These are phyloP conservation scores for Populus euphratica DNA, from an alignment of 345 rosid genomes.

Conservation along the genomic window DNA sequence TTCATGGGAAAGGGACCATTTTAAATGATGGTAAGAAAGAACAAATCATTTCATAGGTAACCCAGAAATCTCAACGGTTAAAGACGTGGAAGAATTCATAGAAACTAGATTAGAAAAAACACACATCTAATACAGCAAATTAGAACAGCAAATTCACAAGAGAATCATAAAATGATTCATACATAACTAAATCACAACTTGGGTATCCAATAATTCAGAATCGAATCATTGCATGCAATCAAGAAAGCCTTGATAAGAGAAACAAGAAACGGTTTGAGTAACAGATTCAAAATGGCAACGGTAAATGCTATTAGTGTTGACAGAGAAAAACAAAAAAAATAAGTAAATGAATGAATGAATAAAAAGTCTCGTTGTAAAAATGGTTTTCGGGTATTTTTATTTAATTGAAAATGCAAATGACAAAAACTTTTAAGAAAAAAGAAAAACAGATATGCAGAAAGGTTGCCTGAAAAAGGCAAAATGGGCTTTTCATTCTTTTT, in stretches of 20 bases:
- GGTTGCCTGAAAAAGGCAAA: constrained; percentile 18
- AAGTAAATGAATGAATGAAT: background rate
- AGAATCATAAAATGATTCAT: background rate
- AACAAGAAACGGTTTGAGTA: background rate
- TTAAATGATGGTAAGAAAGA: background rate
- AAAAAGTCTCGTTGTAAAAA: background rate
- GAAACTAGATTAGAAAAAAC: background rate
- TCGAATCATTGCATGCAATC: constrained; percentile 25
- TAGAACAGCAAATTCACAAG: background rate
- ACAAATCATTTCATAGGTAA: background rate
- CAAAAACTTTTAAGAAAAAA: background rate
- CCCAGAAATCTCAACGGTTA: background rate
- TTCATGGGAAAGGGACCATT: background rate
- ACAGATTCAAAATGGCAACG: background rate
- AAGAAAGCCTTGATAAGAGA: background rate
- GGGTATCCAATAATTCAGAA: background rate
- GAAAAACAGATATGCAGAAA: constrained; percentile 5
- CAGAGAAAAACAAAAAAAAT: background rate
- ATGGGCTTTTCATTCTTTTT: background rate
- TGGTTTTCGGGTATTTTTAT: background rate
- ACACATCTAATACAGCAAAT: background rate
- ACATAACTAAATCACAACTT: background rate
- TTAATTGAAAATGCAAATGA: background rate
- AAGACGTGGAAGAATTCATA: background rate
- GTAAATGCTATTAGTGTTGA: background rate